phyloP scores from a whole-genome alignment of 2,329 filamentous ascomycete species.

The Penicillium expansum region DNA sequence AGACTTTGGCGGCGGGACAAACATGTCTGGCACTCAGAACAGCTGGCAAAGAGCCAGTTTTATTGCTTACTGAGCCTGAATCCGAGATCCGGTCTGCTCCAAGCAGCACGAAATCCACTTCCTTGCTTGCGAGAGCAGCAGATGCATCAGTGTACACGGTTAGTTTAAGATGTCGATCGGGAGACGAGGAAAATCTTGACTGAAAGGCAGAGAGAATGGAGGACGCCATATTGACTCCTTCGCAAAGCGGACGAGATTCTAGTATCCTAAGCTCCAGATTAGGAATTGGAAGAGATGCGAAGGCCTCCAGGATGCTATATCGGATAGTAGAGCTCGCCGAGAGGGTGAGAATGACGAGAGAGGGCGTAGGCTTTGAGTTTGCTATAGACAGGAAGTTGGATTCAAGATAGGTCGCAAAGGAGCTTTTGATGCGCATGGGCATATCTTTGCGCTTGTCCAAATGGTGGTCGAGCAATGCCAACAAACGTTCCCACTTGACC shows the following conservation, averaged over 20 bases:
- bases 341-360: constrained; percentile 56
- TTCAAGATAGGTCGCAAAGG: constrained; percentile 29
- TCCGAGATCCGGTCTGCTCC: constrained; percentile 63
- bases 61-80: constrained; percentile 62
- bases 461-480: constrained; percentile 28
- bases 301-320: constrained; percentile 47
- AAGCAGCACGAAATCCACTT: constrained; percentile 59
- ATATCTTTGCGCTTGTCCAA: constrained; percentile 24
- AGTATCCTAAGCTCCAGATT: constrained; percentile 58
- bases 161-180: constrained; percentile 38
- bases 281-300: constrained; percentile 34
- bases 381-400: constrained; percentile 10
- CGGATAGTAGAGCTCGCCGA: constrained; percentile 63
- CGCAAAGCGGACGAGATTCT: constrained; percentile 65
- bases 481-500: constrained; percentile 20
- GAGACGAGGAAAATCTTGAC: constrained; percentile 18
- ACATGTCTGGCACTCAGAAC: constrained; percentile 55
- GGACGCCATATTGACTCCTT: constrained; percentile 60
- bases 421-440: constrained; percentile 23
- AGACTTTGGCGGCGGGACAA: constrained; percentile 47
- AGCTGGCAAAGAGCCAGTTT: constrained; percentile 61
- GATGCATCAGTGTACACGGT: constrained; percentile 61
- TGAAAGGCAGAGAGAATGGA: constrained; percentile 26
- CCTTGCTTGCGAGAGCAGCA: constrained; percentile 52
- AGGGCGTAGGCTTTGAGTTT: constrained; percentile 8